phyloP scores from a whole-genome alignment of 2,329 filamentous ascomycete genomes.

The Endocalyx cinctus region DNA sequence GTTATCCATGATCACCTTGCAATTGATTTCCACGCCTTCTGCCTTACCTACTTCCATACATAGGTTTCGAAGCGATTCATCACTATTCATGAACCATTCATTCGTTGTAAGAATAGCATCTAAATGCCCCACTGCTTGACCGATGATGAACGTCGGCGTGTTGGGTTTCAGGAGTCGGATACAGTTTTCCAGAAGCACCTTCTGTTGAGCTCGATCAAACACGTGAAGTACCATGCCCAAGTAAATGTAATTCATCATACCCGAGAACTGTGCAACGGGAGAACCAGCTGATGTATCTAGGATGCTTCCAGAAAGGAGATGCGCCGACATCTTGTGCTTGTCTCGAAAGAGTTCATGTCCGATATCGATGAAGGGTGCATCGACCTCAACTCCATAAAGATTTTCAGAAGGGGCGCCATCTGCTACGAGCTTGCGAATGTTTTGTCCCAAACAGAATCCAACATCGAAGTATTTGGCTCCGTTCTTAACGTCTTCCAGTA shows the following conservation, averaged over 20 bases:
- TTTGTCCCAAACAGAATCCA: conserved; percentile 41
- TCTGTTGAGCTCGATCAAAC: conserved; percentile 1
- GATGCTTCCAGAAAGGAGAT: neutral
- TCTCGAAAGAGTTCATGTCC: conserved; percentile 31
- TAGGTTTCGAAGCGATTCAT: neutral
- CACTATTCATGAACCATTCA: neutral
- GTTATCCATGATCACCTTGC: too few relatives aligned
- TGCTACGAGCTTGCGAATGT: conserved; percentile 35
- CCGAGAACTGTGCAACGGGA: neutral
- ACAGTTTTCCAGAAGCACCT: neutral
- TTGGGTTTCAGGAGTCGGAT: neutral
- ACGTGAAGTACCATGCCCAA: conserved; percentile 3
- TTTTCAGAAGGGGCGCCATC: conserved; percentile 34
- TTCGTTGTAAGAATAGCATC: neutral
- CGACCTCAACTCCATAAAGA: conserved; percentile 34
- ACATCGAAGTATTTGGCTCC: conserved; percentile 32
- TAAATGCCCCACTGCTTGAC: neutral
- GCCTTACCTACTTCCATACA: neutral
- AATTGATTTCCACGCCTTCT: too few relatives aligned
- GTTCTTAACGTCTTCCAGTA: conserved; percentile 23
- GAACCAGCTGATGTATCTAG: neutral
- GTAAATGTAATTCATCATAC: conserved; percentile 1
- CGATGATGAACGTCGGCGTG: neutral
- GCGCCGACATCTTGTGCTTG: conserved; percentile 7
- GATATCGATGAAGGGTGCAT: conserved; percentile 26